Conservation (phyloP, 1,284 basidiomycete species). For the Cystobasidium sp. region DNA sequence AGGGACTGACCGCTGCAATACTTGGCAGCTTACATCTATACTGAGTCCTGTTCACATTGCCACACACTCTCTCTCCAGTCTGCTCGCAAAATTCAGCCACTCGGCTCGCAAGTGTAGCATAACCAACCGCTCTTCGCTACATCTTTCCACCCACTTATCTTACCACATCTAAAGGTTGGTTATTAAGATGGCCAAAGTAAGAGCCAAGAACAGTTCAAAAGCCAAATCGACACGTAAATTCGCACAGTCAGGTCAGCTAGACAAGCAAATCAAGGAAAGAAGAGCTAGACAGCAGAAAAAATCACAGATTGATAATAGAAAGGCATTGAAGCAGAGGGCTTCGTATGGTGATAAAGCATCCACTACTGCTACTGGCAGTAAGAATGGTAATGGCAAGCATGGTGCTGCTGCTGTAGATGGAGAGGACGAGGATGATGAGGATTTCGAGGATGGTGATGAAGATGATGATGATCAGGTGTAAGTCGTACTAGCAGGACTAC, state of each 20-base stretch:
- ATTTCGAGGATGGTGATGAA: slow-evolving; percentile 58
- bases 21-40: too few relatives aligned
- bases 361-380: slow-evolving; percentile 23
- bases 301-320: slow-evolving; percentile 65
- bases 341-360: slow-evolving; percentile 46
- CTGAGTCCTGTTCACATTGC: too few relatives aligned
- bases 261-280: slow-evolving; percentile 74
- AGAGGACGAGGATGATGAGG: slow-evolving; percentile 58
- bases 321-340: slow-evolving; percentile 38
- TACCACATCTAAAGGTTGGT: too few relatives aligned
- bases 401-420: slow-evolving; percentile 3
- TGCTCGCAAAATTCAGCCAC: too few relatives aligned
- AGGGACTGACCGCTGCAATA: too few relatives aligned
- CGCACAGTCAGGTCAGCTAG: slow-evolving; percentile 80
- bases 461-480: slow-evolving; percentile 54
- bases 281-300: slow-evolving; percentile 76
- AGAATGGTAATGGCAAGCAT: slow-evolving; percentile 44
- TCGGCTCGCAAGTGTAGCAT: too few relatives aligned
- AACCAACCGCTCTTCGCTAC: neutral
- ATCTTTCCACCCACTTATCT: too few relatives aligned
- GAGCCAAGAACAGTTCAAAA: slow-evolving; percentile 65
- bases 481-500: slow-evolving; percentile 28
- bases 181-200: slow-evolving; percentile 69
- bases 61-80: too few relatives aligned
- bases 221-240: slow-evolving; percentile 71